These are phyloP conservation scores for Leccinum longicurvipes DNA, from an alignment of 768 basidiomycete genomes.

Conservation along the genomic window DNA sequence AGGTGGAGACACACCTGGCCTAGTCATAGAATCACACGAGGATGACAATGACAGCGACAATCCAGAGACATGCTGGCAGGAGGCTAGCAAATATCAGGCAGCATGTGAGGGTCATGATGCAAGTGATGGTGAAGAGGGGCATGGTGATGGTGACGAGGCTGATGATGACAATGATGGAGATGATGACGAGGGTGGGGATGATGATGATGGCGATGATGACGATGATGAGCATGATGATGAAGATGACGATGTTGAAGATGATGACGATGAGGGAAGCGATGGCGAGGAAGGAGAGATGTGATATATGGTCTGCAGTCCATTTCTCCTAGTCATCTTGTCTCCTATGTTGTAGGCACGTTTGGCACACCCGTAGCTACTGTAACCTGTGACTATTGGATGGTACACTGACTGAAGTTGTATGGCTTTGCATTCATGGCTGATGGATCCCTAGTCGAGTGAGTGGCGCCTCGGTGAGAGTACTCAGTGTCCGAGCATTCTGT, in stretches of 20 bases:
- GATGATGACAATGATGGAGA: neutral
- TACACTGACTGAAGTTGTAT: too few relatives aligned
- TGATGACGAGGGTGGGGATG: neutral
- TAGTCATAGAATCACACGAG: neutral
- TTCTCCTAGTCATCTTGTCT: too few relatives aligned
- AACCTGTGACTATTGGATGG: too few relatives aligned
- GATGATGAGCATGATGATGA: neutral
- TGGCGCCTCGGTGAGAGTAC: too few relatives aligned
- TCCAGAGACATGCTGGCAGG: neutral
- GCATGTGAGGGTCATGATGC: neutral
- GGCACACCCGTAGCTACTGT: too few relatives aligned
- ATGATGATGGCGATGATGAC: neutral
- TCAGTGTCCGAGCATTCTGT: too few relatives aligned
- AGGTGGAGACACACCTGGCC: neutral
- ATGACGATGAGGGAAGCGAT: neutral
- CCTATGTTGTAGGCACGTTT: too few relatives aligned
- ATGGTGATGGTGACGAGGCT: neutral
- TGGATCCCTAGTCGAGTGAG: too few relatives aligned
- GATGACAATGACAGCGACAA: neutral
- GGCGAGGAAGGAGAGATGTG: neutral
- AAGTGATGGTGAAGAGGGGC: neutral
- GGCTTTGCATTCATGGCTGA: too few relatives aligned
- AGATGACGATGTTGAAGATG: neutral
- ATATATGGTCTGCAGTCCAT: neutral
- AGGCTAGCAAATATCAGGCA: too few relatives aligned